Conservation (phyloP, 441 rosid genomes). For the Dalechampia spathulata region DNA sequence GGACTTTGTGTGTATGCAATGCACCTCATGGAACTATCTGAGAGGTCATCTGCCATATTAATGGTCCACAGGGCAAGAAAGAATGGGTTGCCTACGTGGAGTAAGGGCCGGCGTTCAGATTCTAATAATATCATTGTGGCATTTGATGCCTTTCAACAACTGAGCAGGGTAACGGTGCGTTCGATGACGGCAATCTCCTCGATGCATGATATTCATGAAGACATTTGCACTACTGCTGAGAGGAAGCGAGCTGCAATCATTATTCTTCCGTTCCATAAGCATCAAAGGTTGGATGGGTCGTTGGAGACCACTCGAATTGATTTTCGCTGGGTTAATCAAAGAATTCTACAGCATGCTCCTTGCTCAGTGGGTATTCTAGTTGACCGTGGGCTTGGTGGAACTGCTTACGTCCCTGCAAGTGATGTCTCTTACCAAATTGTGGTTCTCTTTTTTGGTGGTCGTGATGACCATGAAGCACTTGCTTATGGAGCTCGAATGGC, state of each 20-base stretch:
- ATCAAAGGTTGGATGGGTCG: slow-evolving; percentile 57
- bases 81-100: slow-evolving; percentile 86
- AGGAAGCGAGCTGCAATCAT: slow-evolving; percentile 52
- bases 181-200: slow-evolving; percentile 88
- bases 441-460: slow-evolving; percentile 71
- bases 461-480: slow-evolving; percentile 72
- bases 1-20: slow-evolving; percentile 58
- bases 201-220: slow-evolving; percentile 64
- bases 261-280: slow-evolving; percentile 74
- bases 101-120: slow-evolving; percentile 30
- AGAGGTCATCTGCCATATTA: slow-evolving; percentile 79
- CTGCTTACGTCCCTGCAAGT: slow-evolving; percentile 60
- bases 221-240: slow-evolving; percentile 58
- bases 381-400: slow-evolving; percentile 87
- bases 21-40: slow-evolving; percentile 80
- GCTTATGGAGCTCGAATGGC: slow-evolving; percentile 82
- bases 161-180: slow-evolving; percentile 56
- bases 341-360: slow-evolving; percentile 56
- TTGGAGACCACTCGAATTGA: slow-evolving; percentile 55
- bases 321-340: slow-evolving; percentile 44
- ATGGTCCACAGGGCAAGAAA: slow-evolving; percentile 86
- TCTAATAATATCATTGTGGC: slow-evolving; percentile 64
- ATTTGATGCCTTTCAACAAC: slow-evolving; percentile 70
- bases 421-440: slow-evolving; percentile 48
- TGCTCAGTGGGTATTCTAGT: slow-evolving; percentile 84